Base-by-base conservation (phyloP, 257 asterid species). In the Gardenia jasminoides region DNA sequence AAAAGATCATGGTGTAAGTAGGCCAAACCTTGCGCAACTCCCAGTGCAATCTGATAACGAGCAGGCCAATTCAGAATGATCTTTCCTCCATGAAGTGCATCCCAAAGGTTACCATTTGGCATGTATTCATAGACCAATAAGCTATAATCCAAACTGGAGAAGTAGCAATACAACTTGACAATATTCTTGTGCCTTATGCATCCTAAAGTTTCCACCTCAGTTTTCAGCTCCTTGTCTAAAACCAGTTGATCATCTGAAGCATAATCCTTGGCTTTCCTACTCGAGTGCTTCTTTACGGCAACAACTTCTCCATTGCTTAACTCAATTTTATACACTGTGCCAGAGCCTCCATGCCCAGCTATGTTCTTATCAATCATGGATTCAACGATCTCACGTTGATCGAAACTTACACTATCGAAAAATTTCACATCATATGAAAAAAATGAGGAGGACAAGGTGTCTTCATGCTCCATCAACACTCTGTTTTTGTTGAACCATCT, bases 301-400 rank as follows among this genome's bases (percentile, higher is more conserved):
- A 93, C 92, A 16, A 81, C 87, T 71, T 92, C 97, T 1, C 96
- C 92, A 0, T 79, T 93, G 65, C 85, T 89, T 31, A 93, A 82
- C 85, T 91, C 95, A 20, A 93, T 86, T 82, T 81, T 89, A 86
- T 96, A 96, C 0, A 96, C 99, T 0, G 97, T 88, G 36, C 99
- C 97, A 0, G 99, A 96, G 24, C 99, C 98, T 50, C 99, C 98
- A 71, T 90, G 92, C 11, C 99, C 99, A n/a, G 93, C 96, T 7
- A 96, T 90, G 88, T 96, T 96, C 68, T 93, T 88, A 43, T 96
- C 98, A 3, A 92, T 91, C 92, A 96, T 81, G 58, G 94, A 90
- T 3, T 89, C 97, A 10, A 89, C 64, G 66, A 96, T 92, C 85
- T 96, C 98, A 0, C 92, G 85, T 44, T 89, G 93, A 58, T 94